A percentile compares a stretch with the other conserved stretches of the same genome.
phyloP scores from a whole-genome alignment of 2,329 filamentous ascomycete species.

The Aspergillus quadricinctus region DNA sequence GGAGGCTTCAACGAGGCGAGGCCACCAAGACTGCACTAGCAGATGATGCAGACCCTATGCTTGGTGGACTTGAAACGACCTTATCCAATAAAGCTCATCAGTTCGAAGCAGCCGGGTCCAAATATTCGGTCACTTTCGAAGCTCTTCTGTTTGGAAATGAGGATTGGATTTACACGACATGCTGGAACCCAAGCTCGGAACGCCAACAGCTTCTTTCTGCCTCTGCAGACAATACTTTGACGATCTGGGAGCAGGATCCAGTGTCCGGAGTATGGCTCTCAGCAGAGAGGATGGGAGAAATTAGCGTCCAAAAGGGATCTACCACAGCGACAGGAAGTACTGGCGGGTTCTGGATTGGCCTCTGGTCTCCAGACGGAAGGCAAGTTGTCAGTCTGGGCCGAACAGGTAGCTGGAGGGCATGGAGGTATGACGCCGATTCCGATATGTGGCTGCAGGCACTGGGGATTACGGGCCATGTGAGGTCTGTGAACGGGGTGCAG shows the following conservation, averaged over 20 bases:
- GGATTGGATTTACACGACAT: slow-evolving; percentile 93
- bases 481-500: slow-evolving; percentile 72
- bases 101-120: slow-evolving; percentile 57
- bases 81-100: slow-evolving; percentile 86
- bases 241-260: slow-evolving; percentile 84
- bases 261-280: slow-evolving; percentile 89
- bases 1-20: slow-evolving; percentile 73
- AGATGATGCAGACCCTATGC: slow-evolving; percentile 33
- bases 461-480: slow-evolving; percentile 78
- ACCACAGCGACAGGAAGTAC: slow-evolving; percentile 95
- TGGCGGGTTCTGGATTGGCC: slow-evolving; percentile 91
- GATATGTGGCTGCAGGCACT: slow-evolving; percentile 73
- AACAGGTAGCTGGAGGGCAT: slow-evolving; percentile 89
- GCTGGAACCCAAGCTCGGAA: slow-evolving; percentile 59
- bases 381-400: slow-evolving; percentile 78
- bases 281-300: slow-evolving; percentile 79
- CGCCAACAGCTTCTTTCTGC: slow-evolving; percentile 75
- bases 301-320: slow-evolving; percentile 89
- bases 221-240: slow-evolving; percentile 90
- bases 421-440: slow-evolving; percentile 59
- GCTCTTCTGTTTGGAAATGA: slow-evolving; percentile 91
- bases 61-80: slow-evolving; percentile 55
- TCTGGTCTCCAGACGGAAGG: slow-evolving; percentile 78
- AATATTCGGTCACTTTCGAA: slow-evolving; percentile 85
- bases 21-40: slow-evolving; percentile 52